These are phyloP conservation scores for Vanderwaltozyma yarrowii DNA, from an alignment of 805 yeast genomes.

Conservation along the genomic window DNA sequence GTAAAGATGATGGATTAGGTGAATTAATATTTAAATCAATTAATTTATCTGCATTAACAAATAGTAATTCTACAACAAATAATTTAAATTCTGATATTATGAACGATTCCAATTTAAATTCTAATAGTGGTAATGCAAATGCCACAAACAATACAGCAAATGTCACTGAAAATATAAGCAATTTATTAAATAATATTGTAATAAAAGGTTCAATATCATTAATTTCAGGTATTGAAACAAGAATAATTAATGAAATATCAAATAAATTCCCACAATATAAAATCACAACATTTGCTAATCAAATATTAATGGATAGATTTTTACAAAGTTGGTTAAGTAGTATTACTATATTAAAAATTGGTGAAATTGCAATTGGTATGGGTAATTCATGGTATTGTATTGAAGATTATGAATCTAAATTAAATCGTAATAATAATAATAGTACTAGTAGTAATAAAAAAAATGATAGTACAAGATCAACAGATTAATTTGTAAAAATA, in stretches of 20 bases:
- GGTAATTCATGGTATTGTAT: conserved; percentile 14
- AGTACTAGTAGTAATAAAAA: too few species aligned
- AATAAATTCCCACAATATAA: conserved; percentile 72
- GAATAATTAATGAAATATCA: conserved; percentile 61
- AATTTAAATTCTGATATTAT: not conserved
- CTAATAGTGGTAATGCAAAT: not conserved
- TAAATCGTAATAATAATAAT: not conserved
- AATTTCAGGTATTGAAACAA: conserved; percentile 70
- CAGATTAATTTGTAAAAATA: not conserved
- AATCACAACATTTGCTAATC: conserved; percentile 74
- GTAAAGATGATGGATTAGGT: conserved; percentile 19
- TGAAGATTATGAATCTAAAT: conserved; percentile 11
- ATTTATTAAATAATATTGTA: conserved; percentile 46
- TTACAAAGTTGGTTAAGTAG: conserved; percentile 85
- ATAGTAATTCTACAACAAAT: not conserved
- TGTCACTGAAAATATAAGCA: conserved; percentile 22
- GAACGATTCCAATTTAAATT: not conserved
- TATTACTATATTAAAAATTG: conserved; percentile 18
- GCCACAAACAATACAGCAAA: not conserved
- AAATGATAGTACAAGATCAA: too few species aligned
- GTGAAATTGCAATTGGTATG: conserved; percentile 1
- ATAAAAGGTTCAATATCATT: conserved; percentile 75
- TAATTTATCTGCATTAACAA: not conserved
- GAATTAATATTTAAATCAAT: conserved; percentile 20
- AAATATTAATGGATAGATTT: conserved; percentile 61